Base-by-base conservation (phyloP, 2,329 filamentous ascomycete genomes). In the Calonectria multiphialidica region DNA sequence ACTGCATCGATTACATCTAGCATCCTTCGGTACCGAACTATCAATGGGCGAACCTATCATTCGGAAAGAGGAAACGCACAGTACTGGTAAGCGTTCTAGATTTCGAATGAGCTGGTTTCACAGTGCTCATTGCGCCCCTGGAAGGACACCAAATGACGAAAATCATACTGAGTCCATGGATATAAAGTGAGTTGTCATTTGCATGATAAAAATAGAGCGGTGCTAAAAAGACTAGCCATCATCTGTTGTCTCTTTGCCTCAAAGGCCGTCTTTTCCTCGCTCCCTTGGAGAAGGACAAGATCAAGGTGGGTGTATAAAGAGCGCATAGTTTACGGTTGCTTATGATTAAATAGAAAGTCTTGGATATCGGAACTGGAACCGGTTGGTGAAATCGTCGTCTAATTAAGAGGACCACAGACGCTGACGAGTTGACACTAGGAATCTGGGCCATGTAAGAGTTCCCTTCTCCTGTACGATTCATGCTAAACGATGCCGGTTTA, bases 291-390 rank as follows among this genome's bases (percentile, higher is more conserved):
- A 79, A 80, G n/a, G 74, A 78, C 1, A 75, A 79, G 0, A 72
- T 77, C 0, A 77, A 81, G 49, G 81, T 77, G 49, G 3, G 53
- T 59, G 10, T 12, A 37, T 37, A 3, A 37, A 3, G 13, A 12
- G 13, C 13, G 9, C 5, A 12, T 37, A 4, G 3, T 37, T 37
- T 3, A 2, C 35, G 12, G 70, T 7, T 66, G 35, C 75, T 81
- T 9, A 77, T 18, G 13, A 0, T 3, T 2, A 0, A 18, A 0
- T 3, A 76, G 74, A 77, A 64, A 40, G 71, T 76, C 2, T 79
- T 90, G 23, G 88, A 90, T 70, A 81, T 90, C 10, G 88, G 89
- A 50, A 91, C 89, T 2, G 90, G 90, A 28, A 89, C 89, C 1
- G 89, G 89, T 35, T 86, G 15, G 74, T 49, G 2, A 1, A 23